These are phyloP conservation scores for Lentinula edodes DNA, from an alignment of 768 basidiomycete species.

Conservation along the genomic window DNA sequence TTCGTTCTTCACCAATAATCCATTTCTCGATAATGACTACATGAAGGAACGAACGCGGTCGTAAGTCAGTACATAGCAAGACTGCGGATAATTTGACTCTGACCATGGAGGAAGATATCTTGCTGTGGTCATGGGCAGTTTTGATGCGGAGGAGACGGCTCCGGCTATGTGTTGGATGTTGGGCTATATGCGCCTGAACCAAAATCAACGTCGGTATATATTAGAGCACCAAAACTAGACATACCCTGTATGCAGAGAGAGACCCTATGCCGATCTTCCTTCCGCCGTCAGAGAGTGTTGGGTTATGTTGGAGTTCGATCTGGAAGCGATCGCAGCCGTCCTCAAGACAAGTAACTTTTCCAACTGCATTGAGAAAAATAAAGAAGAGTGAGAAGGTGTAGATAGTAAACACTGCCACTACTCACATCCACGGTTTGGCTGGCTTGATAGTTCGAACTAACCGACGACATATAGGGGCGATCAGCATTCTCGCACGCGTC, in stretches of 20 bases:
- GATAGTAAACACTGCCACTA: background rate
- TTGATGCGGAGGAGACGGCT: background rate
- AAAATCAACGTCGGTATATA: background rate
- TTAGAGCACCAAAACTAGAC: background rate
- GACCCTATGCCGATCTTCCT: slow-evolving; percentile 1
- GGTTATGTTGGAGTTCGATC: background rate
- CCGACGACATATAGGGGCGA: background rate
- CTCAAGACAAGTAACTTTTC: slow-evolving; percentile 2
- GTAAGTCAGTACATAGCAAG: background rate
- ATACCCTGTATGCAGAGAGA: slow-evolving; percentile 1
- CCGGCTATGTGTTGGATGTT: background rate
- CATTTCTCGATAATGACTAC: background rate
- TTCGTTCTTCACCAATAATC: too few relatives aligned
- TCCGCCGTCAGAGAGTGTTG: background rate
- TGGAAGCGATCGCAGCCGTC: background rate
- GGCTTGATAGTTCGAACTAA: background rate
- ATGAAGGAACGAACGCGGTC: background rate
- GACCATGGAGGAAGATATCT: background rate
- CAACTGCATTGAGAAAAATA: background rate
- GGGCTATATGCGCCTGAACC: background rate
- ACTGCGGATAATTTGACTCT: background rate
- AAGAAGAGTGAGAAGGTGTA: background rate
- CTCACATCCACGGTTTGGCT: slow-evolving; percentile 1
- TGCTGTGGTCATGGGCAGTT: background rate
- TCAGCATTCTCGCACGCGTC: background rate